phyloP scores from a whole-genome alignment of 2,329 filamentous ascomycete genomes.

The Aspergillus alliaceus region DNA sequence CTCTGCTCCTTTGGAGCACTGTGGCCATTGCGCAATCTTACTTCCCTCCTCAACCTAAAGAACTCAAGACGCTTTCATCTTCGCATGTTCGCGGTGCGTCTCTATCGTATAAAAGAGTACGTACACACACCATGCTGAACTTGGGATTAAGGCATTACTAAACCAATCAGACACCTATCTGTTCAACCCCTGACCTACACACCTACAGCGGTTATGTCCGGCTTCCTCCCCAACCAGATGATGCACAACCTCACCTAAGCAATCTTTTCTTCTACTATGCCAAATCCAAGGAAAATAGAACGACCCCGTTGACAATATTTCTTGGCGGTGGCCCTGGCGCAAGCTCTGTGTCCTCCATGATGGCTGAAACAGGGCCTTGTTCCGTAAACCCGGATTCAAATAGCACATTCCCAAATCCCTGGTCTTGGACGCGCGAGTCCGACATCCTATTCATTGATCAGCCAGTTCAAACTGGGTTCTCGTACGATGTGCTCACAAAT shows the following conservation, averaged over 20 bases:
- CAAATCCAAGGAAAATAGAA: background rate
- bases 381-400: background rate
- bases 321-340: background rate
- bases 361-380: background rate
- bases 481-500: background rate
- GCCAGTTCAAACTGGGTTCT: background rate
- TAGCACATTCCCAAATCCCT: background rate
- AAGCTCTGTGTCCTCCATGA: background rate
- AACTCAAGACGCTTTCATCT: background rate
- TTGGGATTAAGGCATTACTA: too few relatives aligned
- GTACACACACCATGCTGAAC: background rate
- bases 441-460: background rate
- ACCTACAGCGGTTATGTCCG: background rate
- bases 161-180: background rate
- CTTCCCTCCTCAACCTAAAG: too few relatives aligned
- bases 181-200: background rate
- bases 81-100: background rate
- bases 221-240: background rate
- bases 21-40: too few relatives aligned
- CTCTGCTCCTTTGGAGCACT: too few relatives aligned
- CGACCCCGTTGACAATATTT: background rate
- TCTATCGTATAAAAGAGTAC: background rate
- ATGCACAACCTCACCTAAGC: background rate
- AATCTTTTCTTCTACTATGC: constrained; percentile 1
- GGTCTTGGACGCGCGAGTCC: background rate